Evolutionary conservation across 169 alveolate genomes (phyloP).

Genomic region (Sarcocystis neurona): DNA sequence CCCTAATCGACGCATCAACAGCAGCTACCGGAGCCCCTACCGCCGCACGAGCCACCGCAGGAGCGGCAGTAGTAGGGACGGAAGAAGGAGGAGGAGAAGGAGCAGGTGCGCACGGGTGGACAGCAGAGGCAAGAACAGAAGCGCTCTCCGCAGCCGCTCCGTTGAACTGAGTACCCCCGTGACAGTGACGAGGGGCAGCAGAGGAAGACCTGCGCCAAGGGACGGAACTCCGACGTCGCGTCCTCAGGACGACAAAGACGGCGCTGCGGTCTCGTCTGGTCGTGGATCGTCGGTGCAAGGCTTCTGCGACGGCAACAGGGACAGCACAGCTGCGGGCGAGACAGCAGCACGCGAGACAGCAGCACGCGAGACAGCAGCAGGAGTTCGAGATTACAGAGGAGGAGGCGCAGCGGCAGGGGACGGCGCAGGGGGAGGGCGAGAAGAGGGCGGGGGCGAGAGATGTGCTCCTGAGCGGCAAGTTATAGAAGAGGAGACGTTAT

Average conservation of each 20-base stretch:
- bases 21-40: too few relatives aligned
- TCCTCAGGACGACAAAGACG: not conserved
- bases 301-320: not conserved
- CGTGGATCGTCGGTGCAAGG: not conserved
- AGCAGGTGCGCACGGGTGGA: not conserved
- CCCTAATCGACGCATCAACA: too few relatives aligned
- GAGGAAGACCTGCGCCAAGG: not conserved
- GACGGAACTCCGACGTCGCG: not conserved
- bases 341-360: not conserved
- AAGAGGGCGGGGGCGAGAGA: not conserved
- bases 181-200: not conserved
- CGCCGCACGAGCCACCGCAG: too few relatives aligned
- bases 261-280: not conserved
- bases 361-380: conserved; percentile 49
- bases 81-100: not conserved
- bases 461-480: not conserved
- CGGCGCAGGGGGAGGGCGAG: not conserved
- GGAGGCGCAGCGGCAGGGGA: not conserved
- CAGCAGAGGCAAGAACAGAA: too few relatives aligned
- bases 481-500: not conserved
- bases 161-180: too few relatives aligned
- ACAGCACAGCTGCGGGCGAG: not conserved
- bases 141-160: too few relatives aligned
- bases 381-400: not conserved
- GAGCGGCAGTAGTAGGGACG: not conserved